phyloP scores from a whole-genome alignment of 305 asterid species.

The Lippia alba region DNA sequence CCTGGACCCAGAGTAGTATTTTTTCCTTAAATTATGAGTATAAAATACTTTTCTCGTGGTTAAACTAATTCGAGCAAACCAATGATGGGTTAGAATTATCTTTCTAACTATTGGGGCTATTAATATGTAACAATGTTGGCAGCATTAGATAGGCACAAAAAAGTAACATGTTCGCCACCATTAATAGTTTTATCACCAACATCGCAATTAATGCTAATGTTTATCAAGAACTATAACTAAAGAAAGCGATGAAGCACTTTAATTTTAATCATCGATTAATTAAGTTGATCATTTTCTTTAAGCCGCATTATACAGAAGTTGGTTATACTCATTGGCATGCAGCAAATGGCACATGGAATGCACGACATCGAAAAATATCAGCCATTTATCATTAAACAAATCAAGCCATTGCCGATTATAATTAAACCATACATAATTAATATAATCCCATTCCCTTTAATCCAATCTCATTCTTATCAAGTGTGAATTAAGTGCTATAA shows the following conservation, averaged over 20 bases:
- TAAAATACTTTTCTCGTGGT: too few species aligned
- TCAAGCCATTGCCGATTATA: neutral
- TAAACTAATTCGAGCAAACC: neutral
- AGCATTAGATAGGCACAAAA: neutral
- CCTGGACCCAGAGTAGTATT: too few species aligned
- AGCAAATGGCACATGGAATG: conserved; percentile 46
- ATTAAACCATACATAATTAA: neutral
- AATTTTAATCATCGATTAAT: conserved; percentile 18
- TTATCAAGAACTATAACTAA: conserved; percentile 17
- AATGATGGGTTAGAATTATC: neutral
- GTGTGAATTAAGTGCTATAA: too few species aligned
- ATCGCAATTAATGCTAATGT: neutral
- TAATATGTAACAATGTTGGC: conserved; percentile 20
- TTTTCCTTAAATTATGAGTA: too few species aligned
- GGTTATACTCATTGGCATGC: conserved; percentile 32
- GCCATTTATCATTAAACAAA: conserved; percentile 8
- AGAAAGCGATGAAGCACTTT: conserved; percentile 15
- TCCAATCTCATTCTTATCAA: neutral
- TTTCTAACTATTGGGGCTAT: neutral
- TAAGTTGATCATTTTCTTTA: neutral
- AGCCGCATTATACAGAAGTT: conserved; percentile 27
- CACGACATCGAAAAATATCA: conserved; percentile 34
- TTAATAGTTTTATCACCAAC: neutral
- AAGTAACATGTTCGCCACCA: conserved; percentile 22
- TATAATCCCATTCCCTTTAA: neutral